Percentiles rank a stretch among this genome's conserved stretches.
These are phyloP conservation scores for Phytophthora sojae DNA, from an alignment of 352 stramenopile genomes.

Conservation along the genomic window DNA sequence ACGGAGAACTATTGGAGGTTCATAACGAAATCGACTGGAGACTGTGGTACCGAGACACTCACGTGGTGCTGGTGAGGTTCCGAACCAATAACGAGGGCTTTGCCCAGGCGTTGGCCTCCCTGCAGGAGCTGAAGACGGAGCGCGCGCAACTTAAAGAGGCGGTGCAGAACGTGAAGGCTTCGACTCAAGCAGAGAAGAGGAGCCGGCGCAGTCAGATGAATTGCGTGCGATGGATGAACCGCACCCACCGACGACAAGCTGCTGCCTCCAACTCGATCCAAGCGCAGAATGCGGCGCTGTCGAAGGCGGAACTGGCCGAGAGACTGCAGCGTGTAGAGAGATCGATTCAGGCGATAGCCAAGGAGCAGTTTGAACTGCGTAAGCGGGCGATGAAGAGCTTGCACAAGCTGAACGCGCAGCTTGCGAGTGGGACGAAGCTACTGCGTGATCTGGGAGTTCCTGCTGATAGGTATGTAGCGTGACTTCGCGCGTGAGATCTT, in stretches of 20 bases:
- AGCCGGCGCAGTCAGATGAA: slow-evolving; percentile 68
- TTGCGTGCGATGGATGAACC: slow-evolving; percentile 74
- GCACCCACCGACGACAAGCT: slow-evolving; percentile 54
- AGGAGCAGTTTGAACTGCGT: slow-evolving; percentile 57
- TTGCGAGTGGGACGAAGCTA: slow-evolving; percentile 47
- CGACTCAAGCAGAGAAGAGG: slow-evolving; percentile 58
- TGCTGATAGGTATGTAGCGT: background rate
- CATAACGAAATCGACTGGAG: slow-evolving; percentile 53
- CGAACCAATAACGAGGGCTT: slow-evolving; percentile 45
- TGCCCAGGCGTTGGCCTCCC: slow-evolving; percentile 40
- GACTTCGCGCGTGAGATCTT: slow-evolving; percentile 9
- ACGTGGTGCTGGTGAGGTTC: slow-evolving; percentile 51
- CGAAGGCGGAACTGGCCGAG: slow-evolving; percentile 54
- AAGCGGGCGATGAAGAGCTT: slow-evolving; percentile 61
- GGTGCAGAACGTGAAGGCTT: slow-evolving; percentile 54
- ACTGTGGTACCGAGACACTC: slow-evolving; percentile 63
- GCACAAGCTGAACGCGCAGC: slow-evolving; percentile 51
- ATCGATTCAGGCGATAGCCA: slow-evolving; percentile 47
- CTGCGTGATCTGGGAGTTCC: slow-evolving; percentile 37
- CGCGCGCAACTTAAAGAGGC: slow-evolving; percentile 57
- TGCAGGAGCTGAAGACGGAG: slow-evolving; percentile 60
- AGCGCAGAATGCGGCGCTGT: slow-evolving; percentile 52
- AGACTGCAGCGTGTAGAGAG: slow-evolving; percentile 53
- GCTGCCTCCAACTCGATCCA: slow-evolving; percentile 43
- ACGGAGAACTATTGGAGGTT: background rate